Base-by-base conservation (phyloP, 495 filamentous ascomycete genomes). In the Penicillium atrosanguineum region DNA sequence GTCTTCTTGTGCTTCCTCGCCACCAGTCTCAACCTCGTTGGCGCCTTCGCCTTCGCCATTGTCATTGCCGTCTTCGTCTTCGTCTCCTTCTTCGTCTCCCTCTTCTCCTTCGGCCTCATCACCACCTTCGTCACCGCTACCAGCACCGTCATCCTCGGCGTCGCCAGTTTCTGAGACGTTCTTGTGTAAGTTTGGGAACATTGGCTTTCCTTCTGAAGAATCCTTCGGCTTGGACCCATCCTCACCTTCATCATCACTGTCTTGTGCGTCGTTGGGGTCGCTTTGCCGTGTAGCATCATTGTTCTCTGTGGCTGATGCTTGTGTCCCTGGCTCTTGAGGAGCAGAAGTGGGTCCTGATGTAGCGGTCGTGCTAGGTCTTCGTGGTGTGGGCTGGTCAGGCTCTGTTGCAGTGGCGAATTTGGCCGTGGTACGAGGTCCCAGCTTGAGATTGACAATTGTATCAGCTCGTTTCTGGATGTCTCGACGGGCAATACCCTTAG, bases 211-310 rank as follows among this genome's bases (percentile, higher is more conserved):
- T 29, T 75, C 68, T 2, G 42, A 51, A 7, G 68, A 62, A 25
- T 69, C 77, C 40, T 81, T 75, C 4, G 79, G 77, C 31, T 68
- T 65, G 55, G 70, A 72, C 23, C 81, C 79, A 29, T 82, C 79
- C 6, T 85, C 78, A 48, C 87, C 91, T 69, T 92, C 89, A 56
- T 91, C 88, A 0, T 86, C 89, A 46, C 82, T 87, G 50, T 90
- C 89, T 53, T 89, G 86, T 14, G 88, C 64, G 59, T 83, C 88
- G 14, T 81, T 78, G 6, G 74, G 75, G 43, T 75, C 77, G 28
- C 66, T 72, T 25, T 71, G 71, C 19, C 63, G 65, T 45, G 38
- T 70, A 48, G 47, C 53, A 25, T 21, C 48, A 6, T 31, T 28
- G 44, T 64, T 65, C 4, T 56, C 68, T 15, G 48, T 50, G 7